Conservation (phyloP, 2,329 filamentous ascomycete species). For the Microcyclospora tardicrescens region DNA sequence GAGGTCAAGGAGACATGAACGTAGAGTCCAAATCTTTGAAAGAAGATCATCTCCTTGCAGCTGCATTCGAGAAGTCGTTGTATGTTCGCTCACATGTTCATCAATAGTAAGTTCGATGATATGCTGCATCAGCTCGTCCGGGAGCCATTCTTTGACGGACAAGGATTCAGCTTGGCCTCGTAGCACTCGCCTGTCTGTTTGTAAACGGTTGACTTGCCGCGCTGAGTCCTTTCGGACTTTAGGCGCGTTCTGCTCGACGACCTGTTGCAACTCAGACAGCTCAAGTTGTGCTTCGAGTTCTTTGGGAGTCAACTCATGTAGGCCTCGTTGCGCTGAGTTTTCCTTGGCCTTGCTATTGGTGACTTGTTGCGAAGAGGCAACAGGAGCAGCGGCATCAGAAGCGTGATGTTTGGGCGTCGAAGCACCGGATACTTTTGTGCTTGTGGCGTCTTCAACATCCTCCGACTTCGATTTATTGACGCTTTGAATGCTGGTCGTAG, state of each 20-base stretch:
- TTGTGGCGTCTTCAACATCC: constrained; percentile 15
- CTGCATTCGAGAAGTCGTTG: background rate
- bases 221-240: constrained; percentile 69
- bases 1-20: constrained; percentile 55
- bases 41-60: constrained; percentile 62
- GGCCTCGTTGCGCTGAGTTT: constrained; percentile 13
- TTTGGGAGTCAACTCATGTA: constrained; percentile 58
- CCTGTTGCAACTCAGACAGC: constrained; percentile 72
- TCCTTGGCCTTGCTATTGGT: constrained; percentile 4
- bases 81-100: constrained; percentile 36
- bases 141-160: constrained; percentile 65
- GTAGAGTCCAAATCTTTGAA: constrained; percentile 71
- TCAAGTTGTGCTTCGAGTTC: constrained; percentile 84
- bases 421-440: constrained; percentile 14
- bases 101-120: constrained; percentile 60
- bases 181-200: constrained; percentile 74
- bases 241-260: constrained; percentile 70
- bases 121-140: constrained; percentile 62
- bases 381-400: constrained; percentile 13
- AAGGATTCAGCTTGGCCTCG: constrained; percentile 64
- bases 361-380: constrained; percentile 10
- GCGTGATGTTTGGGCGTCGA: constrained; percentile 14
- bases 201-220: constrained; percentile 63
- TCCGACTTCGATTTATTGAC: constrained; percentile 52
- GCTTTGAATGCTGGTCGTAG: constrained; percentile 76